Evolutionary conservation across 1,284 basidiomycete species (phyloP).

Genomic region (Ustilago curta): DNA sequence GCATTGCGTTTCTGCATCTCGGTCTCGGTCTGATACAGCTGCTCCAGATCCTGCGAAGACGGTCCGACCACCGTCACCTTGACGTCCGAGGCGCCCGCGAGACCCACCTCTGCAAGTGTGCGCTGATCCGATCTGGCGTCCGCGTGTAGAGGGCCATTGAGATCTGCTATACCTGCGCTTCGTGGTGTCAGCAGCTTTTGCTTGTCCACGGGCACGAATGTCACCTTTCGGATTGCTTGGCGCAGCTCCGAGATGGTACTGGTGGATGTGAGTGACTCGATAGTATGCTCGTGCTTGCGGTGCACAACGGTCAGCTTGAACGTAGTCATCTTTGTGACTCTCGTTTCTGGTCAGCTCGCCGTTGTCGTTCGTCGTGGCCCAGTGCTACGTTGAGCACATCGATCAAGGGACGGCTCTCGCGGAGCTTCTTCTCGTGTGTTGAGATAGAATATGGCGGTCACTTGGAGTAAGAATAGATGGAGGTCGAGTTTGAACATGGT

Average conservation of each 20-base stretch:
- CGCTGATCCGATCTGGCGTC: conserved; percentile 10
- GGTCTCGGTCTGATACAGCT: conserved; percentile 25
- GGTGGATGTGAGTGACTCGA: conserved; percentile 6
- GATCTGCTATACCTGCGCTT: conserved; percentile 31
- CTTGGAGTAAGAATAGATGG: background rate
- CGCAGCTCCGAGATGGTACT: conserved; percentile 34
- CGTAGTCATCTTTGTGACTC: conserved; percentile 11
- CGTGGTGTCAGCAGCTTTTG: conserved; percentile 54
- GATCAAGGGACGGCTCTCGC: too few species aligned
- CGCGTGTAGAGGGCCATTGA: conserved; percentile 20
- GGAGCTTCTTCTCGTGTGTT: too few species aligned
- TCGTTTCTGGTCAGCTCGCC: background rate
- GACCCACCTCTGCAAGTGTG: conserved; percentile 30
- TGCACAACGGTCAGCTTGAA: conserved; percentile 27
- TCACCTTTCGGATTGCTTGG: conserved; percentile 36
- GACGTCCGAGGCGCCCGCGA: conserved; percentile 10
- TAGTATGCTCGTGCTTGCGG: conserved; percentile 30
- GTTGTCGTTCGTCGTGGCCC: background rate
- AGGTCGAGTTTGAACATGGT: background rate
- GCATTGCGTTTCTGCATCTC: conserved; percentile 44
- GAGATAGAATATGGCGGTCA: background rate
- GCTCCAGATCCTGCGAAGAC: conserved; percentile 41
- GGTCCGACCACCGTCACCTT: conserved; percentile 54
- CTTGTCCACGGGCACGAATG: conserved; percentile 38
- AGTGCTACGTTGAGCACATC: background rate